Evolutionary conservation across 352 stramenopile genomes (phyloP), one percentile per base, ranked within the genome.

Genomic region (Pythium rishiriense): DNA sequence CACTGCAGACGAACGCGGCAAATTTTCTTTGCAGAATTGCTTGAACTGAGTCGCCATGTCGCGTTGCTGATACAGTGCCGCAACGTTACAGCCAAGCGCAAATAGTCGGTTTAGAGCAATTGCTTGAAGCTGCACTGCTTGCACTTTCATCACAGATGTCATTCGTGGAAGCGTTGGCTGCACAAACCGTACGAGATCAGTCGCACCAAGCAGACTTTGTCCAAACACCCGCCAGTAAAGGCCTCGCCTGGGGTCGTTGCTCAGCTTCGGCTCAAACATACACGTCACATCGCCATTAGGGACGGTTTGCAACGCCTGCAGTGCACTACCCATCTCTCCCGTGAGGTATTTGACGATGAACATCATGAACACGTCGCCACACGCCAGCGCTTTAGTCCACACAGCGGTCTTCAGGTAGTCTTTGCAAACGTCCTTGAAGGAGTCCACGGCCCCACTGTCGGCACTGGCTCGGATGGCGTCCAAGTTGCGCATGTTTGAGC

Each of bases 141-240:
- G 81, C 22, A 76, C 61, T 43, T 91, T 88, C 48, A 79, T 54
- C 9, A 58, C 50, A 22, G 74, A 41, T 19, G 80, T 87, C 64
- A 91, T 75, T 15, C 78, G 73, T 8, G 64, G 48, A 46, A 91
- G 73, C 17, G 66, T 82, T 28, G 77, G 79, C 42, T 72, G 63
- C 35, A 94, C 67, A 49, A 85, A 91, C 0, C 81, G 78, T 28
- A 93, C 52, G 43, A 96, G 63, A 25, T 87, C 81, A 11, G 78
- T 81, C 1, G 85, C 85, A 24, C 83, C 75, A 17, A 92, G 66
- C 45, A 94, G 64, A 48, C 76, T 93, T 62, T 90, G 76, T 0
- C 76, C 79, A 70, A 93, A 91, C 14, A 77, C 68, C 3, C 74
- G 81, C 87, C 87, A 96, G 62, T 96, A 96, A 25, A 88, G 66